Evolutionary conservation across 148 eudicot genomes (phyloP).

Genomic region (Vaccinium macrocarpon): DNA sequence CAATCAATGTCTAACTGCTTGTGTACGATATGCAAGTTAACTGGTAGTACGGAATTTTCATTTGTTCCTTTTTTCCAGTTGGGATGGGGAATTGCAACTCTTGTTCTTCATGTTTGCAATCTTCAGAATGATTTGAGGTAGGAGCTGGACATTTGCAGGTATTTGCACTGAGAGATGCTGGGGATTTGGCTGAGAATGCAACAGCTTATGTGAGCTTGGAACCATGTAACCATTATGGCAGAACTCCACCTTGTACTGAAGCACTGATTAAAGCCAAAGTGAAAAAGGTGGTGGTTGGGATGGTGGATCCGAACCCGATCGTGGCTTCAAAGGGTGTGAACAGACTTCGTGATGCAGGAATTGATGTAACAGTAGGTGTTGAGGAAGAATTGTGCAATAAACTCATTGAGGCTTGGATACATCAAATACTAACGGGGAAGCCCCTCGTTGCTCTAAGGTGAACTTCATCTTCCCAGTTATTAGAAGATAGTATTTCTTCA

Average conservation of each 20-base stretch:
- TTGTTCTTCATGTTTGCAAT: conserved; percentile 6
- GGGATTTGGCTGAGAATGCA: conserved; percentile 81
- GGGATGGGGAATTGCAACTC: background rate
- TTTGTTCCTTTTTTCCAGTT: background rate
- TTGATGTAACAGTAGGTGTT: conserved; percentile 70
- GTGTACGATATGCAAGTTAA: background rate
- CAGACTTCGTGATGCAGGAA: conserved; percentile 71
- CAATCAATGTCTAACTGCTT: background rate
- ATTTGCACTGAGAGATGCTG: conserved; percentile 89
- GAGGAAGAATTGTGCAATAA: conserved; percentile 88
- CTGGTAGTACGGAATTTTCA: background rate
- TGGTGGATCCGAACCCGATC: conserved; percentile 96
- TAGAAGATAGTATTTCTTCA: background rate
- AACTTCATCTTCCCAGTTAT: conserved; percentile 2
- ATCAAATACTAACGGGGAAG: conserved; percentile 71
- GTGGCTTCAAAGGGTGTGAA: conserved; percentile 76
- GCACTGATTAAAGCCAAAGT: conserved; percentile 87
- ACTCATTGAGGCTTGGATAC: conserved; percentile 74
- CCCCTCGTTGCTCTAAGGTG: conserved; percentile 85
- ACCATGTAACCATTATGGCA: conserved; percentile 93
- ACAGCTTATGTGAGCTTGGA: conserved; percentile 97
- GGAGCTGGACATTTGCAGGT: conserved; percentile 52
- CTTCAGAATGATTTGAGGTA: conserved; percentile 19
- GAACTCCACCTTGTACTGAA: conserved; percentile 93
- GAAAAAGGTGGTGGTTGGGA: conserved; percentile 85